Base-by-base conservation (phyloP, 2,329 filamentous ascomycete genomes). In the Fusarium xylarioides region DNA sequence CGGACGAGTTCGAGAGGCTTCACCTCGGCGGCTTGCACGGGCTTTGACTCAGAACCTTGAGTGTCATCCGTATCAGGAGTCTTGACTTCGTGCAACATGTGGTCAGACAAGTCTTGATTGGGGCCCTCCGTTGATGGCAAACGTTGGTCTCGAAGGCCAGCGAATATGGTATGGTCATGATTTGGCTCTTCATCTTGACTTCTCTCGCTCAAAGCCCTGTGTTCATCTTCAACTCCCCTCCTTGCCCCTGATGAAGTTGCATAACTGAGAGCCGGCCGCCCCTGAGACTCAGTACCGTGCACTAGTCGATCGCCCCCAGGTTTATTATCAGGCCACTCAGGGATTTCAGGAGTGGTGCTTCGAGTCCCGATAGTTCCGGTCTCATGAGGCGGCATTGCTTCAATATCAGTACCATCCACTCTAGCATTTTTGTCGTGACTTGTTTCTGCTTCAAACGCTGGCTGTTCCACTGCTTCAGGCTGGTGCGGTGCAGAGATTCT, bases 41-140 rank as follows among this genome's bases (percentile, higher is more conserved):
- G 50, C 46, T 52, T 57, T 40, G 54, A 32, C 26, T 71, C 71
- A 46, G 67, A 71, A 28, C 37, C 34, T 34, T 64, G 67, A 60
- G 55, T 60, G 28, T 67, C 71, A 47, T 74, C 71, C 4, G 50
- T 64, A n/a, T 74, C 63, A 16, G 42, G 67, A 28, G 63, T 49
- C 43, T 71, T 63, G 42, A 66, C 70, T 14, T 50, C 62, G 16
- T 46, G 26, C 35, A 61, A 35, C 34, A 35, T 54, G 21, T 49
- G 28, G 53, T 73, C 69, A 30, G 42, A 32, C 16, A 47, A 21
- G 50, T 70, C 53, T 37, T 63, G 56, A 21, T 58, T 40, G 19
- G 38, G 52, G 19, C 38, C 28, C 50, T 59, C 58, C 21, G 44
- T 43, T 28, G 38, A 26, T n/a, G 42, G 18, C n/a, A 55, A 38